These are phyloP conservation scores for Eimeria acervulina DNA, from an alignment of 169 alveolate species.

Conservation along the genomic window DNA sequence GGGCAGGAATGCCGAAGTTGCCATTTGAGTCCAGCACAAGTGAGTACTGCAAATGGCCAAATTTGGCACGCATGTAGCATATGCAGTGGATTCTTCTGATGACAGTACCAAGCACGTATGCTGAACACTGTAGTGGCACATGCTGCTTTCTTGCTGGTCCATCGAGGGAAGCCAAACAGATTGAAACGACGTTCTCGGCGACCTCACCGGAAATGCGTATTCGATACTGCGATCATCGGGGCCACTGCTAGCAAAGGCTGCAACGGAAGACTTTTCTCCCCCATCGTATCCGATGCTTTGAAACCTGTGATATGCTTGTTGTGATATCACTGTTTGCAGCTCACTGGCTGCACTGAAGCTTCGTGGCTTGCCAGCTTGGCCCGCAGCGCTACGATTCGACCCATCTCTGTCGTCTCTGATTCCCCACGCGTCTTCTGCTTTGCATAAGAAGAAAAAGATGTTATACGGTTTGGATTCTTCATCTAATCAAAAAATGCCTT, in stretches of 20 bases:
- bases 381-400: neutral
- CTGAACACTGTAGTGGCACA: neutral
- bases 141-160: too few relatives aligned
- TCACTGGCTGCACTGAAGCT: neutral
- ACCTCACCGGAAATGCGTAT: constrained; percentile 78
- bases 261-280: neutral
- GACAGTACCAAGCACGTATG: neutral
- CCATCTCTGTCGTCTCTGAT: neutral
- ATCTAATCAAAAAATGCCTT: neutral
- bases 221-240: constrained; percentile 84
- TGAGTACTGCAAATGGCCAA: constrained; percentile 54
- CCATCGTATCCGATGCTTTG: neutral
- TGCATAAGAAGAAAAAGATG: neutral
- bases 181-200: neutral
- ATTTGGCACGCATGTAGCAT: neutral
- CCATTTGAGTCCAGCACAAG: constrained; percentile 49
- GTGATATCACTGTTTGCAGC: neutral
- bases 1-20: neutral
- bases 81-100: neutral
- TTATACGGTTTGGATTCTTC: neutral
- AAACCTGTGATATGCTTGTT: neutral
- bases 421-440: neutral
- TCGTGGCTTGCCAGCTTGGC: neutral
- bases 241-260: constrained; percentile 76
- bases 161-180: neutral